Base-by-base conservation (phyloP, 306 rosid genomes). In the Rosa persica region DNA sequence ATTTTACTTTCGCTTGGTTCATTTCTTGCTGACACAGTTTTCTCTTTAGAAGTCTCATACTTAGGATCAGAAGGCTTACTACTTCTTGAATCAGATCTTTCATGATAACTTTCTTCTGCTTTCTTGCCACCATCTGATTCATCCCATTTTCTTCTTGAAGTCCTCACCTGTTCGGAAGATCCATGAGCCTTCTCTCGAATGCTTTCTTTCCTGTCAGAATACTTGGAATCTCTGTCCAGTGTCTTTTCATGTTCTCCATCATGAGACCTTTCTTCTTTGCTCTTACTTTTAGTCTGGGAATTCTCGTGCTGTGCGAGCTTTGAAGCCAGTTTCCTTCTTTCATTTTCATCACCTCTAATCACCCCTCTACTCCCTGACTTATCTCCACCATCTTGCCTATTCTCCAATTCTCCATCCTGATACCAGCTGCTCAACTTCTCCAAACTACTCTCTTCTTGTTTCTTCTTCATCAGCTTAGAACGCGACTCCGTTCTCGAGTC, bases 71-170 rank as follows among this genome's bases (percentile, higher is more conserved):
- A 82, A 76, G 73, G 85, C 85, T 88, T 92, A 43, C 79, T 73
- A 79, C 86, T 82, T 86, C 79, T 84, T 4, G 76, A 75, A 23
- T 90, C 96, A 10, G 79, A 85, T 77, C 87, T 92, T 73, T 92
- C 98, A 62, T 80, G 72, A 85, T 34, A 81, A 76, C 71, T 83
- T 44, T 88, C 96, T 30, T 88, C 91, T 0, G 20, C 55, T 76
- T 82, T 93, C 88, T 77, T 83, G 42, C 46, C 88, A 70, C 79
- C 66, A 67, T 91, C 98, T 46, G 85, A 82, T 47, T 93, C 98
- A 82, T 96, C 99, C 99, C 99, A 96, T 79, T 89, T 93, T 87
- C 97, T 93, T 76, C 99, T 90, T 3, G 97, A 83, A 83, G 81
- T 95, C 83, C 79, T 90, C 11, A 27, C 80, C 83, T 81, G 92